Evolutionary conservation across 2,329 filamentous ascomycete species (phyloP).

Genomic region (Apiospora malaysiana): DNA sequence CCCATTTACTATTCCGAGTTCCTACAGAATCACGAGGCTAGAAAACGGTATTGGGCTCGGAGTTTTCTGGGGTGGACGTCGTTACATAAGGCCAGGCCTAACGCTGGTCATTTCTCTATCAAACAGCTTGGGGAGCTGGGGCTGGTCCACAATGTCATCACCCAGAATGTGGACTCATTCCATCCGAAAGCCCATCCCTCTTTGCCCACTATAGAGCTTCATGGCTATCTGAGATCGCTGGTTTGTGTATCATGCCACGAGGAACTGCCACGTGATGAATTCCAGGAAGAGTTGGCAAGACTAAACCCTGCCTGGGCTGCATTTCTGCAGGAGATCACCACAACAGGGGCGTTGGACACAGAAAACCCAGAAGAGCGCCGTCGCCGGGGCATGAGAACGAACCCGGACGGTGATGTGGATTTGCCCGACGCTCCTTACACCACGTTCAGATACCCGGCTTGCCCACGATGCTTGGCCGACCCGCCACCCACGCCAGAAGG

Average conservation of each 20-base stretch:
- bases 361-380: constrained; percentile 75
- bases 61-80: constrained; percentile 93
- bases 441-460: constrained; percentile 90
- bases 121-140: constrained; percentile 74
- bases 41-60: constrained; percentile 94
- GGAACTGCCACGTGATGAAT: constrained; percentile 72
- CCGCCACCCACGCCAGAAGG: constrained; percentile 65
- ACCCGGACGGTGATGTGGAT: constrained; percentile 95
- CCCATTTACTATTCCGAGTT: constrained; percentile 97
- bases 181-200: constrained; percentile 78
- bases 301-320: constrained; percentile 88
- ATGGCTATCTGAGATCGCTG: constrained; percentile 84
- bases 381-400: constrained; percentile 76
- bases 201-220: constrained; percentile 81
- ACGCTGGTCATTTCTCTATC: constrained; percentile 79
- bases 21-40: constrained; percentile 76
- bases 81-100: constrained; percentile 78
- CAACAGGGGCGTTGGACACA: constrained; percentile 76
- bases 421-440: constrained; percentile 85
- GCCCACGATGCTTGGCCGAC: constrained; percentile 75
- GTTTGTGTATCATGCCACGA: constrained; percentile 80
- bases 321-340: constrained; percentile 75
- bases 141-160: constrained; percentile 78
- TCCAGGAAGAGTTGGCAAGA: constrained; percentile 76
- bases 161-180: constrained; percentile 97